phyloP scores from a whole-genome alignment of 495 filamentous ascomycete genomes.

The Penicillium chermesinum region DNA sequence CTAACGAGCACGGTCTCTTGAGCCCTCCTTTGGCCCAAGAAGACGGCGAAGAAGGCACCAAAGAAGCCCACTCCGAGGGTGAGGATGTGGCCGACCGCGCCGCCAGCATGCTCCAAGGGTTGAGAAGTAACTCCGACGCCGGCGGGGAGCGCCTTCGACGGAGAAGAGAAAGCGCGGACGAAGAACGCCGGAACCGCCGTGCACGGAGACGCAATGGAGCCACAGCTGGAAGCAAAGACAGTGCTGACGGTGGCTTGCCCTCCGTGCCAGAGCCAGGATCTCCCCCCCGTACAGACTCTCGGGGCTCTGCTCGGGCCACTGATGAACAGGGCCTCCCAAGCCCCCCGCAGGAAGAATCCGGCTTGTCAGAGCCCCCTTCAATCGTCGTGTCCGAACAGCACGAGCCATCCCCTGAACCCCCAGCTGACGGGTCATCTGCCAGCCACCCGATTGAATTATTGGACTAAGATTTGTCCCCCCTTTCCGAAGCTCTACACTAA shows the following conservation, averaged over 20 bases:
- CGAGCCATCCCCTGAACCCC: slow-evolving; percentile 17
- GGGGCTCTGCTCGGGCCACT: slow-evolving; percentile 13
- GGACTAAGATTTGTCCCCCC: slow-evolving; percentile 16
- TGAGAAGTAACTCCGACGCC: slow-evolving; percentile 60
- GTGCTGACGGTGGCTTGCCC: slow-evolving; percentile 34
- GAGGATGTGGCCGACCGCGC: slow-evolving; percentile 81
- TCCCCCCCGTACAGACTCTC: slow-evolving; percentile 21
- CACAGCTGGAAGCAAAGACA: slow-evolving; percentile 43
- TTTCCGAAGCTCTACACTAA: slow-evolving; percentile 16
- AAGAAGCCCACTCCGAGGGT: slow-evolving; percentile 46
- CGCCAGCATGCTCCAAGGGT: slow-evolving; percentile 73
- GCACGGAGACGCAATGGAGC: slow-evolving; percentile 52
- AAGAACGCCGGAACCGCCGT: slow-evolving; percentile 58
- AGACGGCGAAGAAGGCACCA: slow-evolving; percentile 35
- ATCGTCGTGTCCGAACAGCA: slow-evolving; percentile 40
- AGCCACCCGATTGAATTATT: slow-evolving; percentile 28
- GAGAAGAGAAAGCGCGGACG: slow-evolving; percentile 62
- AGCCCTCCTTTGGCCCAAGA: slow-evolving; percentile 31
- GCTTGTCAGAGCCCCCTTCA: slow-evolving; percentile 26
- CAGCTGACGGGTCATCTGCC: slow-evolving; percentile 23
- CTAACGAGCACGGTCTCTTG: slow-evolving; percentile 31
- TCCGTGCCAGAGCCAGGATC: slow-evolving; percentile 32
- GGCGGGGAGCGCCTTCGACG: slow-evolving; percentile 55
- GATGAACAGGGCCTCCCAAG: slow-evolving; percentile 26
- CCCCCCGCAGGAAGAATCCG: slow-evolving; percentile 23